Percentiles rank a stretch among this genome's conserved stretches.
These are phyloP conservation scores for Emmonsia crescens DNA, from an alignment of 2,329 filamentous ascomycete genomes.

Conservation along the genomic window DNA sequence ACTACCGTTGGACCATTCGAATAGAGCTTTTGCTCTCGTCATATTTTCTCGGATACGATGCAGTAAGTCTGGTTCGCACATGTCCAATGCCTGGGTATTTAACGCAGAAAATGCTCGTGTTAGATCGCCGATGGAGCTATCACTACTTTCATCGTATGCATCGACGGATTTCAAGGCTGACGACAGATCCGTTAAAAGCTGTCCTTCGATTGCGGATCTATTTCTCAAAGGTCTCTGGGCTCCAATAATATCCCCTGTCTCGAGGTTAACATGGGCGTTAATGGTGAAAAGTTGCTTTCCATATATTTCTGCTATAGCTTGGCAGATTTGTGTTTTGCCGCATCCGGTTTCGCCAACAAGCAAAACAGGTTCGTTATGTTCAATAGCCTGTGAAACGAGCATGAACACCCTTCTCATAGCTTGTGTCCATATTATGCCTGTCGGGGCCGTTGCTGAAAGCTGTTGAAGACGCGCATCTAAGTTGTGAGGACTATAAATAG, in stretches of 20 bases:
- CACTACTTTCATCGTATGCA: slow-evolving; percentile 13
- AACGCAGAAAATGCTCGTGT: slow-evolving; percentile 50
- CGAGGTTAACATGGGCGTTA: slow-evolving; percentile 96
- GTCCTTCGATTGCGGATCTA: slow-evolving; percentile 58
- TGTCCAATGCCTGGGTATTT: slow-evolving; percentile 32
- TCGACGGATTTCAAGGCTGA: slow-evolving; percentile 29
- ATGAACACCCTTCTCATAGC: slow-evolving; percentile 89
- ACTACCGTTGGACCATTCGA: slow-evolving; percentile 93
- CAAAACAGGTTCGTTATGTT: slow-evolving; percentile 85
- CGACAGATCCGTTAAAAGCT: slow-evolving; percentile 52
- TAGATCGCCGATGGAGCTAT: slow-evolving; percentile 43
- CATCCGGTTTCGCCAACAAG: slow-evolving; percentile 95
- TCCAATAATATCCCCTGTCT: slow-evolving; percentile 93
- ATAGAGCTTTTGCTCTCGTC: slow-evolving; percentile 68
- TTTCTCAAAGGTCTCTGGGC: slow-evolving; percentile 88
- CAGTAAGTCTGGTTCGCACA: slow-evolving; percentile 40
- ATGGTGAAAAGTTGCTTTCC: slow-evolving; percentile 71
- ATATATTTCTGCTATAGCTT: slow-evolving; percentile 75
- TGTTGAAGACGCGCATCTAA: slow-evolving; percentile 47
- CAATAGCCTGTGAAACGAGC: slow-evolving; percentile 73
- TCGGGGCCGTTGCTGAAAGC: slow-evolving; percentile 18
- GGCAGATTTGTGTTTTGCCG: slow-evolving; percentile 93
- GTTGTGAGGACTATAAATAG: slow-evolving; percentile 56
- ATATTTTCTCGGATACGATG: slow-evolving; percentile 37
- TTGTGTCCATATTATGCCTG: slow-evolving; percentile 74